phyloP scores from a whole-genome alignment of 2,329 filamentous ascomycete species.

The Ilyonectria robusta region DNA sequence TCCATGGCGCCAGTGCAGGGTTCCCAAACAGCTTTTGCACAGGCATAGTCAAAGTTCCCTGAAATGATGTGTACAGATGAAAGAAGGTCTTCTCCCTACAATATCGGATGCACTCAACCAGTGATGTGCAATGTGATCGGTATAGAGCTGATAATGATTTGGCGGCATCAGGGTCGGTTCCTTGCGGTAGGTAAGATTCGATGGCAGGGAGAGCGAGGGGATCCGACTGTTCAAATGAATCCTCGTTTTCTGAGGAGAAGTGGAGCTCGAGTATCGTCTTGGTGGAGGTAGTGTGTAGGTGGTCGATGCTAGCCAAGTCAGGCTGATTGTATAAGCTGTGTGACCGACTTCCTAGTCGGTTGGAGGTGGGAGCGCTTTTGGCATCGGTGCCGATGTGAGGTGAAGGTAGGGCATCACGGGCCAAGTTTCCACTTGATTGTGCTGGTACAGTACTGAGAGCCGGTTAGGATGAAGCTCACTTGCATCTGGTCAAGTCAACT shows the following conservation, averaged over 20 bases:
- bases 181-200: constrained; percentile 81
- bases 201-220: constrained; percentile 88
- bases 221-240: constrained; percentile 71
- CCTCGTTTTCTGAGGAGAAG: constrained; percentile 72
- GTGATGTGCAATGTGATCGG: constrained; percentile 92
- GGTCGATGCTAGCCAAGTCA: constrained; percentile 68
- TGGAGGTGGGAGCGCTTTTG: constrained; percentile 28
- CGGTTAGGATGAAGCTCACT: constrained; percentile 39
- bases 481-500: constrained; percentile 38
- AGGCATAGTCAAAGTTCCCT: constrained; percentile 95
- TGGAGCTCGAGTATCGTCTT: constrained; percentile 73
- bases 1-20: constrained; percentile 88
- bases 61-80: constrained; percentile 93
- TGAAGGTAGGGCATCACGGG: constrained; percentile 47
- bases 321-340: constrained; percentile 73
- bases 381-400: constrained; percentile 46
- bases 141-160: constrained; percentile 90
- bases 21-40: constrained; percentile 93
- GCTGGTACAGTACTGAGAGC: constrained; percentile 52
- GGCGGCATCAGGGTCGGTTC: constrained; percentile 89
- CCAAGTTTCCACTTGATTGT: constrained; percentile 49
- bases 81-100: constrained; percentile 98
- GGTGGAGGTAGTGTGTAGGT: constrained; percentile 68
- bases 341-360: constrained; percentile 41
- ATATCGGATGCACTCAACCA: constrained; percentile 95